phyloP scores from a whole-genome alignment of 805 yeast genomes.

The Metschnikowia noctiluminum region DNA sequence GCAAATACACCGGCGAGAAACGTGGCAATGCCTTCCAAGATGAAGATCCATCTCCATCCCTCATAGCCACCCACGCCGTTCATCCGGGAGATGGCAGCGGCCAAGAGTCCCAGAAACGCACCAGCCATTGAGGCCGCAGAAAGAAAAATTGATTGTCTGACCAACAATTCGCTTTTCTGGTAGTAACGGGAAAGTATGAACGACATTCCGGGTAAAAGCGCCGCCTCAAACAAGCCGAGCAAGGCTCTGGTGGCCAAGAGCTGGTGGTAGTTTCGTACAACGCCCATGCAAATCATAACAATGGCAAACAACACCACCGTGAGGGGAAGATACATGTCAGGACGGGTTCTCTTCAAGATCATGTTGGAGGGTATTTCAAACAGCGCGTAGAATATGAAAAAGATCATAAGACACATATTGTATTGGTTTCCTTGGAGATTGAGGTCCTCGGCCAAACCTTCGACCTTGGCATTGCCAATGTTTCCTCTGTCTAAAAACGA shows the following conservation, averaged over 20 bases:
- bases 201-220: slow-evolving; percentile 74
- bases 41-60: slow-evolving; percentile 20
- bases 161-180: slow-evolving; percentile 61
- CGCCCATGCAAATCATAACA: slow-evolving; percentile 64
- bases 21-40: slow-evolving; percentile 16
- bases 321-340: slow-evolving; percentile 59
- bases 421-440: slow-evolving; percentile 55
- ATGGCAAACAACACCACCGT: slow-evolving; percentile 65
- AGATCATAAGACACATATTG: slow-evolving; percentile 63
- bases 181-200: slow-evolving; percentile 67
- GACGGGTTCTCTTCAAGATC: slow-evolving; percentile 53
- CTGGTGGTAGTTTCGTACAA: slow-evolving; percentile 54
- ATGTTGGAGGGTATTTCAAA: slow-evolving; percentile 67
- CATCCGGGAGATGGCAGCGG: slow-evolving; percentile 58
- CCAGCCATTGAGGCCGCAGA: slow-evolving; percentile 73
- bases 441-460: slow-evolving; percentile 59
- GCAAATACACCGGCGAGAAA: slow-evolving; percentile 5
- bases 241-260: slow-evolving; percentile 61
- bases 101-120: slow-evolving; percentile 74
- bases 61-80: slow-evolving; percentile 30
- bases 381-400: slow-evolving; percentile 66
- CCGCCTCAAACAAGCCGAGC: slow-evolving; percentile 66
- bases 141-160: slow-evolving; percentile 66
- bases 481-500: slow-evolving; percentile 81
- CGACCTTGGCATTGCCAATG: slow-evolving; percentile 75